Base-by-base conservation (phyloP, 192 early-diverging fungal species). In the Kickxella alabastrina region DNA sequence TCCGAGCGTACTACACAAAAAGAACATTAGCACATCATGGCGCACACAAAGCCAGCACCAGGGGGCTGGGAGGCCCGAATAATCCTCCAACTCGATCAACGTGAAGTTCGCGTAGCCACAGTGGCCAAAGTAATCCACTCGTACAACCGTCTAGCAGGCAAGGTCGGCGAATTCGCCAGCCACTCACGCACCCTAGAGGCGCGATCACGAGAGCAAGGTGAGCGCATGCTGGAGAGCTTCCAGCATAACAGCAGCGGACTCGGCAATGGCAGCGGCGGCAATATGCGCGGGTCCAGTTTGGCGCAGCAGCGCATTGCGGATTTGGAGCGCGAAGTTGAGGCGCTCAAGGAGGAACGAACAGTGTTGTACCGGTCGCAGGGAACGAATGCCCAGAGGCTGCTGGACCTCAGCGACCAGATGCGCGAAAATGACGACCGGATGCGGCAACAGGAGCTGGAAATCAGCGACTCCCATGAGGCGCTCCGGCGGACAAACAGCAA, bases 331-430 rank as follows among this genome's bases (percentile, higher is more conserved):
- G 81, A 91, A 52, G 58, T 94, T 3, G 59, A 72, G n/a, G 58
- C 65, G 21, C 72, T 96, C 17, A 91, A 95, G 62, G 83, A 91
- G 36, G 95, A 98, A 65, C 85, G 85, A 13, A 79, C 83, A 14
- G 86, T 92, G 49, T 78, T 94, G 59, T 98, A 95, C 79, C 89
- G 89, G 57, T 84, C 85, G 14, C 90, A 95, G 54, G 87, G 87
- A 23, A 79, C 80, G n/a, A 94, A 95, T 71, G 90, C 92, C n/a
- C 93, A 95, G 57, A 66, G 90, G 39, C 56, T 98, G 26, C 65
- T 98, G 34, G 84, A 86, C 48, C 72, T 95, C 54, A 91, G 87
- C 59, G 93, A 98, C 60, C 60, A 83, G 26, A 60, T 85, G 47
- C 77, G 90, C 40, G 82, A 81, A 17, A 65, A 34, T 14, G 67